phyloP scores from a whole-genome alignment of 2,329 filamentous ascomycete genomes.

The Orbilia javanica region DNA sequence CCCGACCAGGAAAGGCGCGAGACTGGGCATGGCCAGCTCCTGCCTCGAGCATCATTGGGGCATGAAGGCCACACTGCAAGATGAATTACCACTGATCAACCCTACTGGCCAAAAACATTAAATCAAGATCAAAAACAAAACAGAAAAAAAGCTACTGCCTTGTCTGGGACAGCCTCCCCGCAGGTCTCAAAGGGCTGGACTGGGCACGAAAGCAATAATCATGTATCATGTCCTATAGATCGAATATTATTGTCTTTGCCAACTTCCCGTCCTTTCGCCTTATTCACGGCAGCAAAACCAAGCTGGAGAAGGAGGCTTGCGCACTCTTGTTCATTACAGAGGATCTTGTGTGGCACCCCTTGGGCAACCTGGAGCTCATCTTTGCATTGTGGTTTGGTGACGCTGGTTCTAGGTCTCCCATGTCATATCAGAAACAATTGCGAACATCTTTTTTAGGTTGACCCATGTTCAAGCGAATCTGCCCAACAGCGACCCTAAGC shows the following conservation, averaged over 20 bases:
- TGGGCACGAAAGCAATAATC: conserved; percentile 41
- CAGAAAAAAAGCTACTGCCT: conserved; percentile 39
- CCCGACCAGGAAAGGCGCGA: conserved; percentile 25
- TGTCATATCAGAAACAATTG: conserved; percentile 58
- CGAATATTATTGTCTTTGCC: conserved; percentile 26
- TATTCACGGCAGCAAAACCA: conserved; percentile 49
- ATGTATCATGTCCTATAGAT: background rate
- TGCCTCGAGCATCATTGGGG: conserved; percentile 54
- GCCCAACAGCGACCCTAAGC: conserved; percentile 49
- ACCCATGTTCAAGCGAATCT: conserved; percentile 58
- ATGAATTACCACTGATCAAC: too few species aligned
- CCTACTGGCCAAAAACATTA: too few species aligned
- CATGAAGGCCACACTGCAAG: conserved; percentile 15
- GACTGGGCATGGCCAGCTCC: conserved; percentile 35
- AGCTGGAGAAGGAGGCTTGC: conserved; percentile 54
- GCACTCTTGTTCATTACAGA: conserved; percentile 49
- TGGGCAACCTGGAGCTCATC: conserved; percentile 35
- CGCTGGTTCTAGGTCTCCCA: conserved; percentile 55
- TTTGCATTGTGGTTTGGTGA: conserved; percentile 48
- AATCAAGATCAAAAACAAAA: background rate
- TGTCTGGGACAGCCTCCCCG: conserved; percentile 33
- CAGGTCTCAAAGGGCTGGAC: conserved; percentile 25
- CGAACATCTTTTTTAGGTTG: conserved; percentile 58
- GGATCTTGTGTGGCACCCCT: conserved; percentile 51
- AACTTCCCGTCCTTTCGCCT: conserved; percentile 47